Base-by-base conservation (phyloP, 257 asterid species). In the Solanum gracilifrons region DNA sequence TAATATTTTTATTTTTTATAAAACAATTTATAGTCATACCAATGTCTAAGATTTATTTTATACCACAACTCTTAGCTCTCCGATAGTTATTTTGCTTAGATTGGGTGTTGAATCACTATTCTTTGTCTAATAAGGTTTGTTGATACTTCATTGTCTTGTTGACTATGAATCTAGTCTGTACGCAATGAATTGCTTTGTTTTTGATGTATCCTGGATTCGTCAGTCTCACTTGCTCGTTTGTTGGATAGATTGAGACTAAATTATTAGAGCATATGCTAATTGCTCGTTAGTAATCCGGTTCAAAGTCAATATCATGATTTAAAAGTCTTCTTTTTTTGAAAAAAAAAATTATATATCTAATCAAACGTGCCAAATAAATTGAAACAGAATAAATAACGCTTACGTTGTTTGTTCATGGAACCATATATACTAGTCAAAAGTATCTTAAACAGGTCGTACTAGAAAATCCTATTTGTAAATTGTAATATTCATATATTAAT, bases 291-390 rank as follows among this genome's bases (percentile, higher is more conserved):
- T 20, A 3, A 55, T 20, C 0, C 25, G 11, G 0, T 20, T 55
- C 2, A 55, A 55, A 55, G 4, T 0, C 5, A 55, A 55, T 55
- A 55, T 0, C 25, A 7, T 20, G 1, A 55, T 55, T 55, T 7
- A 55, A 55, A 55, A 20, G 5, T 48, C 0, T 20, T 2, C 0
- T 18, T 55, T 55, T 41, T 55, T 51, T 6, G 0, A 1, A 16
- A 5, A 16, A 51, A 5, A 46, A 4, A 15, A 15, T 0, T 0
- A 0, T 51, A 55, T 18, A 55, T 2, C 15, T 23, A 23, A 4
- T 58, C 2, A 58, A 58, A 23, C 6, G 0, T 9, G 3, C 0
- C 31, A 62, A 9, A n/a, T n/a, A n/a, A 62, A 62, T 10, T n/a
- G 5, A 62, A 62, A n/a, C 71, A 4, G 0, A 62, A 2, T 4